Conservation (phyloP, 768 basidiomycete species). For the Trametes cingulata region DNA sequence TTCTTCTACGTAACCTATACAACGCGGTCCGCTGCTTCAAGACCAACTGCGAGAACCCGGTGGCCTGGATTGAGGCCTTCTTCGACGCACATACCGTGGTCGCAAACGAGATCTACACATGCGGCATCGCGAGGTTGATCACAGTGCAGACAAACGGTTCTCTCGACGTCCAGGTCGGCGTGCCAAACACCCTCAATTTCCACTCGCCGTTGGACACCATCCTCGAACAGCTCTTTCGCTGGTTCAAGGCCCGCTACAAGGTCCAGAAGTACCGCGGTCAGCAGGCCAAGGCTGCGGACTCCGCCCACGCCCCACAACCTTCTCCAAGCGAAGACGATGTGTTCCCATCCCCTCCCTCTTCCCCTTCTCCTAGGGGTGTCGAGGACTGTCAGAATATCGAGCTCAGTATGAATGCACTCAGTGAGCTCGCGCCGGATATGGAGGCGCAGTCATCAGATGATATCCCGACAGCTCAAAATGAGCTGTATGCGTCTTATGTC, state of each 20-base stretch:
- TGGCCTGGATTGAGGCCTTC: background rate
- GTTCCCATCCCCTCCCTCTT: too few species aligned
- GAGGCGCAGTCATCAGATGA: too few species aligned
- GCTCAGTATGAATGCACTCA: too few species aligned
- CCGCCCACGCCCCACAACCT: too few species aligned
- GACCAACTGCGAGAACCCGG: background rate
- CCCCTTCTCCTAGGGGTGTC: too few species aligned
- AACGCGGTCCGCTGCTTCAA: background rate
- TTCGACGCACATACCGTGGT: background rate
- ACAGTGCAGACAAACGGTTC: background rate
- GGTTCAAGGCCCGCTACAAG: background rate
- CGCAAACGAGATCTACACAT: too few species aligned
- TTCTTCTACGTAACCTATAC: conserved; percentile 16
- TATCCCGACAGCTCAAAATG: too few species aligned
- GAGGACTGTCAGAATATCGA: too few species aligned
- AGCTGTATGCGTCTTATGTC: too few species aligned
- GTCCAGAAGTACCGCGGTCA: background rate
- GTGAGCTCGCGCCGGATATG: too few species aligned
- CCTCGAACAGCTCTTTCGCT: background rate
- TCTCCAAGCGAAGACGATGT: too few species aligned
- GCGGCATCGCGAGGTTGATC: background rate
- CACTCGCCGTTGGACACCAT: background rate
- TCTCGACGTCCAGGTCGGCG: background rate
- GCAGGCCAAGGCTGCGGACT: too few species aligned
- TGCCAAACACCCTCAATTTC: background rate